Evolutionary conservation across 2,329 filamentous ascomycete species (phyloP).

Genomic region (Penicillium olsonii): DNA sequence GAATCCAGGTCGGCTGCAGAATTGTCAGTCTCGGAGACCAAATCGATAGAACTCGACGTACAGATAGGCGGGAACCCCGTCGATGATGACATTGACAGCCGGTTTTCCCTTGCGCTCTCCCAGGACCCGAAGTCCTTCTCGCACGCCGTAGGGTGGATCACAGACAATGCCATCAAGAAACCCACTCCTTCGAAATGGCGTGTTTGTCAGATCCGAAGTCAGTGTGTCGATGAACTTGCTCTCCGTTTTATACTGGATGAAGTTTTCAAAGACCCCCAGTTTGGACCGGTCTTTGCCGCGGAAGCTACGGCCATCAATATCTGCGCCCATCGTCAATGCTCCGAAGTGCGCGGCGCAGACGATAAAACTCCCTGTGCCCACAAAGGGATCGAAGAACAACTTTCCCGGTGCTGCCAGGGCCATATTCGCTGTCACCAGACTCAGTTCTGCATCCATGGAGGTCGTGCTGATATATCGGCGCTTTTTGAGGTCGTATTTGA

Average conservation of each 20-base stretch:
- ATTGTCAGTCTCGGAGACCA: constrained; percentile 1
- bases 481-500: constrained; percentile 87
- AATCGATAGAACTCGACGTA: constrained; percentile 50
- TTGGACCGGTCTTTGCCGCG: constrained; percentile 58
- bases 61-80: constrained; percentile 70
- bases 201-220: constrained; percentile 83
- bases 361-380: constrained; percentile 90
- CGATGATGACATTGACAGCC: constrained; percentile 61
- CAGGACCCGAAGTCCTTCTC: constrained; percentile 86
- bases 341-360: constrained; percentile 90
- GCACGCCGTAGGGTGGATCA: constrained; percentile 92
- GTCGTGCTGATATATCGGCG: constrained; percentile 92
- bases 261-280: constrained; percentile 65
- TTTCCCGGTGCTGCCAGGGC: constrained; percentile 79
- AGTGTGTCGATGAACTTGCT: constrained; percentile 74
- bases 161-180: constrained; percentile 89
- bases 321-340: constrained; percentile 77
- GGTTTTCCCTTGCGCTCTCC: constrained; percentile 66
- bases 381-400: constrained; percentile 91
- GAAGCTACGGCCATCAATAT: constrained; percentile 90
- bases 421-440: constrained; percentile 88
- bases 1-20: constrained; percentile 61
- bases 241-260: constrained; percentile 75
- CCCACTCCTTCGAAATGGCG: constrained; percentile 64
- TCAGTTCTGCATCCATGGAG: constrained; percentile 94